A percentile compares a stretch with the other conserved stretches of the same genome.
phyloP scores from a whole-genome alignment of 139 green algal genomes.

The Coelastrella sp. region DNA sequence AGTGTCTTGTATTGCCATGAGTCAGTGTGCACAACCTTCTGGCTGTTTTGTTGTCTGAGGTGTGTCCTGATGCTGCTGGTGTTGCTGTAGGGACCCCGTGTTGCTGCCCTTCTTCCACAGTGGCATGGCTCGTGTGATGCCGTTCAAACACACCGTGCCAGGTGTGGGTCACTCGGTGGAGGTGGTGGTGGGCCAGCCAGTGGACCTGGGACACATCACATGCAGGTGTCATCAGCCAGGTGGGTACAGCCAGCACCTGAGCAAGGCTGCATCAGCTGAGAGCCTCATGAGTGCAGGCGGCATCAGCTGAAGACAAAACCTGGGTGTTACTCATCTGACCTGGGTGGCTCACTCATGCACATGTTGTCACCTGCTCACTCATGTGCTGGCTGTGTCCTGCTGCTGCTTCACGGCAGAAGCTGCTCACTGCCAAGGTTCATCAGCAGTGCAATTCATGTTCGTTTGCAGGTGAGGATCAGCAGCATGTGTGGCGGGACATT shows the following conservation, averaged over 20 bases:
- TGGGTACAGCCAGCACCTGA: neutral
- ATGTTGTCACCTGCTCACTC: neutral
- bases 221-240: conserved; percentile 50
- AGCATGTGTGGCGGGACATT: conserved; percentile 76
- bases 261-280: no score
- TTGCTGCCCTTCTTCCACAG: conserved; percentile 90
- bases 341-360: neutral
- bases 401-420: neutral
- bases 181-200: conserved; percentile 73
- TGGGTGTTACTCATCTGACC: no score
- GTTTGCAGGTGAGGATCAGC: conserved; percentile 49
- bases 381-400: neutral
- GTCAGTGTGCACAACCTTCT: neutral
- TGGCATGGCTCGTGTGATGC: conserved; percentile 82
- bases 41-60: neutral
- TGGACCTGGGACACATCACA: conserved; percentile 77
- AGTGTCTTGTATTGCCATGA: neutral
- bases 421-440: neutral
- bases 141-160: conserved; percentile 61
- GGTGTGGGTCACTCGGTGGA: conserved; percentile 60
- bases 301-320: no score
- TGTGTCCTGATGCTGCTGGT: neutral
- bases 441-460: neutral
- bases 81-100: conserved; percentile 65
- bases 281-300: no score